A percentile compares a stretch with the other conserved stretches of the same genome.
phyloP scores from a whole-genome alignment of 2,329 filamentous ascomycete species.

The Aspergillus sp. region DNA sequence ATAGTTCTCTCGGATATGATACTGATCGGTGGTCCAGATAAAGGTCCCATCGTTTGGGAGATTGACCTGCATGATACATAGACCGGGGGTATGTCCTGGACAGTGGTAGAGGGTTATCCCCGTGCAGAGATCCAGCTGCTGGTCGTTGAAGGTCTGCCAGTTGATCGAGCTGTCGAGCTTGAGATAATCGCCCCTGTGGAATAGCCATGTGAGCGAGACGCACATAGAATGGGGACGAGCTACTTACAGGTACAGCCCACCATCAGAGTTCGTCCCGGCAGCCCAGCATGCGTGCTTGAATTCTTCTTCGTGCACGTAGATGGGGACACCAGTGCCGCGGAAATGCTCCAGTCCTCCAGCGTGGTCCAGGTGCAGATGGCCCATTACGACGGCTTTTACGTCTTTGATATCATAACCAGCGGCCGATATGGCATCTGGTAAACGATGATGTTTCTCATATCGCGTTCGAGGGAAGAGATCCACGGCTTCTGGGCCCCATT shows the following conservation, averaged over 20 bases:
- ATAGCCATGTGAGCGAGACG: neutral
- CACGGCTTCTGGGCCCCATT: conserved; percentile 40
- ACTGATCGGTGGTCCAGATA: conserved; percentile 49
- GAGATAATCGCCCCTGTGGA: conserved; percentile 35
- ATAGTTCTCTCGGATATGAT: conserved; percentile 47
- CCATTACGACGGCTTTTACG: conserved; percentile 52
- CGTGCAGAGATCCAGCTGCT: conserved; percentile 44
- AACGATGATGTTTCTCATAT: conserved; percentile 39
- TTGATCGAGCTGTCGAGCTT: conserved; percentile 41
- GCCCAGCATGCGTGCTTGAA: conserved; percentile 53
- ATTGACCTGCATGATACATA: conserved; percentile 44
- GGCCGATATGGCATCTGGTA: conserved; percentile 41
- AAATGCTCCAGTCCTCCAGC: conserved; percentile 55
- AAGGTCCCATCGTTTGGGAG: conserved; percentile 42
- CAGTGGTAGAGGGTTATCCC: conserved; percentile 45
- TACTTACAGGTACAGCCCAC: conserved; percentile 42
- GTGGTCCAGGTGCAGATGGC: conserved; percentile 55
- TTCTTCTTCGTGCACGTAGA: conserved; percentile 55
- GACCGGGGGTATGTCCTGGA: conserved; percentile 44
- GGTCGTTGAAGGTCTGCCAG: conserved; percentile 50
- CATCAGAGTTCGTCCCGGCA: conserved; percentile 47
- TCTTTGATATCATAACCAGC: conserved; percentile 52
- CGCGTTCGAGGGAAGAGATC: conserved; percentile 46
- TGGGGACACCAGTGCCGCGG: conserved; percentile 46
- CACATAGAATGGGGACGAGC: neutral